Percentiles rank a stretch among this genome's conserved stretches.
These are phyloP conservation scores for Dendrocalamus sinicus DNA, from an alignment of 176 grass and related monocot genomes.

Conservation along the genomic window DNA sequence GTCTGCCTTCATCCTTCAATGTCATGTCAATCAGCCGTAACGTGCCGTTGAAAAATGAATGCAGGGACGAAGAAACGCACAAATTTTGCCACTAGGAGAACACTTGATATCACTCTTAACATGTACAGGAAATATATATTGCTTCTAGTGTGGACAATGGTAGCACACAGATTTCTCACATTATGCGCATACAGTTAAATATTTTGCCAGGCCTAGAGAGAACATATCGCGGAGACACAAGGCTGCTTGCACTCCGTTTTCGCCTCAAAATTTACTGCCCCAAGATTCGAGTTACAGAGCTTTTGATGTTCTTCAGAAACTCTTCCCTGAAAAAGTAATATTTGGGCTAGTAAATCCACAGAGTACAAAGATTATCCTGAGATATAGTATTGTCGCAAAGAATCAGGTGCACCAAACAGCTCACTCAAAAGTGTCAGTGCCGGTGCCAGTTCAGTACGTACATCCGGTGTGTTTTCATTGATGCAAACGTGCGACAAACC, in stretches of 20 bases:
- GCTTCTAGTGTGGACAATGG: constrained; percentile 14
- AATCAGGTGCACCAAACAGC: not conserved
- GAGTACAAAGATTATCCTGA: not conserved
- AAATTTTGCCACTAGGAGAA: not conserved
- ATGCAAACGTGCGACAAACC: not conserved
- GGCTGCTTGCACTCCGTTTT: not conserved
- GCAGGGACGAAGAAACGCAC: not conserved
- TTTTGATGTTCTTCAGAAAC: constrained; percentile 66
- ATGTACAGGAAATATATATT: constrained; percentile 34
- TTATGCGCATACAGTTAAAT: constrained; percentile 7
- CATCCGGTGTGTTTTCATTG: not conserved
- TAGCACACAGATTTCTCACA: not conserved
- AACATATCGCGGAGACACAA: not conserved
- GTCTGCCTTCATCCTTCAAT: not conserved
- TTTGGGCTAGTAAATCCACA: constrained; percentile 1
- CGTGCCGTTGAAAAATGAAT: not conserved
- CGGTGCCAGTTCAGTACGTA: not conserved
- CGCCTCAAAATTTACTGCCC: constrained; percentile 50
- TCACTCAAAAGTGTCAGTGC: not conserved
- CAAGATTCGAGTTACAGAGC: constrained; percentile 55
- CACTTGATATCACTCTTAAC: constrained; percentile 3
- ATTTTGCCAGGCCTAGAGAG: not conserved
- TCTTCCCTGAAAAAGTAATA: constrained; percentile 74
- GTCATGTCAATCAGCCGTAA: not conserved
- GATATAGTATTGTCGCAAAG: not conserved